Base-by-base conservation (phyloP, 2,329 filamentous ascomycete species). In the Cyphellophora europaea region DNA sequence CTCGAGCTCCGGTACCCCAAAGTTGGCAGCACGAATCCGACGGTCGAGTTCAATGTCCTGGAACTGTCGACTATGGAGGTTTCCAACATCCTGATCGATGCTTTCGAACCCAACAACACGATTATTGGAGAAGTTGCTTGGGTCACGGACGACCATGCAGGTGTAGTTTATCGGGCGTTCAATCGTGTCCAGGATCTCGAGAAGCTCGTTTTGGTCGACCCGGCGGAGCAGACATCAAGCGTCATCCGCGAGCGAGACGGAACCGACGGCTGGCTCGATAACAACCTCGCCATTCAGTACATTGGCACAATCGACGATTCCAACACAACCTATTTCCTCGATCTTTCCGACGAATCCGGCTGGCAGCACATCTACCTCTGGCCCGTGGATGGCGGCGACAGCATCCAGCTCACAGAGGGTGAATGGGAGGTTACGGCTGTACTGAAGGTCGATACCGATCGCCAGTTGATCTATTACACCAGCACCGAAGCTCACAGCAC, bases 121-220 rank as follows among this genome's bases (percentile, higher is more conserved):
- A 70, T 83, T 32, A 69, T 83, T 32, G 77, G 78, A 2, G 78
- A 83, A 51, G 70, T 83, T 3, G 66, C 71, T 0, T 83, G 79
- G 79, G 59, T 81, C 13, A 81, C 77, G 0, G 67, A 74, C 5
- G 59, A 59, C 4, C 76, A 81, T 50, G 60, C 66, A n/a, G 68
- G 66, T 27, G 62, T 83, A 25, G 64, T 79, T 23, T 78, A 79
- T 55, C 71, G 77, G 10, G 72, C 73, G 0, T 82, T 73, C 58
- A 82, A 82, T 53, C 72, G 79, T 4, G 75, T 81, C 1, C 79
- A 83, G 48, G 76, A 82, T 43, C 56, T 64, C 2, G 75, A 79
- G 38, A 77, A 76, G 41, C 61, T 79, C 11, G 67, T 82, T 2
- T 55, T 73, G 0, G 72, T 82, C 3, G 65, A 79, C 41, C 64